phyloP scores from a whole-genome alignment of 768 basidiomycete species.

The Tricholoma saponaceum region DNA sequence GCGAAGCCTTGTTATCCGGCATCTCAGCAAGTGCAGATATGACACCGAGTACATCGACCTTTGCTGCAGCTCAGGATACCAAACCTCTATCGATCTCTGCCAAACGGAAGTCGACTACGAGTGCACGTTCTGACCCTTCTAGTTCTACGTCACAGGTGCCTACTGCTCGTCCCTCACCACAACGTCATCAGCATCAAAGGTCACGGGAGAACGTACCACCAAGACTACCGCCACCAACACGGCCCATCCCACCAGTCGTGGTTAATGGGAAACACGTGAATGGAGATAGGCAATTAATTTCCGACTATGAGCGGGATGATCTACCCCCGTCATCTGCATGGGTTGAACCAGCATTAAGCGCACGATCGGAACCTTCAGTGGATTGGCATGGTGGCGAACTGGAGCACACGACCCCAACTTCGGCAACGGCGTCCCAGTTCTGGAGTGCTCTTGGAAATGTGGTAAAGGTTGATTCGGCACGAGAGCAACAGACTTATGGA shows the following conservation, averaged over 20 bases:
- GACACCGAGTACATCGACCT: slow-evolving; percentile 10
- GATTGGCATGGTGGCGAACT: slow-evolving; percentile 5
- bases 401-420: slow-evolving; percentile 5
- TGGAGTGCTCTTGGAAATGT: slow-evolving; percentile 12
- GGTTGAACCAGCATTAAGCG: slow-evolving; percentile 17
- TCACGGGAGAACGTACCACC: neutral
- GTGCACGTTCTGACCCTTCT: neutral
- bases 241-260: slow-evolving; percentile 25
- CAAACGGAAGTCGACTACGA: neutral
- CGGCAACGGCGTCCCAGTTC: slow-evolving; percentile 9
- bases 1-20: slow-evolving; percentile 49
- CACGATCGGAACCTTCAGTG: slow-evolving; percentile 13
- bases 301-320: slow-evolving; percentile 5
- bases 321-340: slow-evolving; percentile 11
- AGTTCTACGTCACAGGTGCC: neutral
- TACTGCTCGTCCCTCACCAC: slow-evolving; percentile 1
- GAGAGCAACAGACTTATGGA: slow-evolving; percentile 1
- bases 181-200: neutral
- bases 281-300: slow-evolving; percentile 8
- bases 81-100: neutral
- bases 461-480: slow-evolving; percentile 3
- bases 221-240: slow-evolving; percentile 9
- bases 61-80: slow-evolving; percentile 13
- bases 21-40: slow-evolving; percentile 28
- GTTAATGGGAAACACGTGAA: slow-evolving; percentile 12